phyloP scores from a whole-genome alignment of 2,329 filamentous ascomycete species.

The Taxawa tesnikishii region DNA sequence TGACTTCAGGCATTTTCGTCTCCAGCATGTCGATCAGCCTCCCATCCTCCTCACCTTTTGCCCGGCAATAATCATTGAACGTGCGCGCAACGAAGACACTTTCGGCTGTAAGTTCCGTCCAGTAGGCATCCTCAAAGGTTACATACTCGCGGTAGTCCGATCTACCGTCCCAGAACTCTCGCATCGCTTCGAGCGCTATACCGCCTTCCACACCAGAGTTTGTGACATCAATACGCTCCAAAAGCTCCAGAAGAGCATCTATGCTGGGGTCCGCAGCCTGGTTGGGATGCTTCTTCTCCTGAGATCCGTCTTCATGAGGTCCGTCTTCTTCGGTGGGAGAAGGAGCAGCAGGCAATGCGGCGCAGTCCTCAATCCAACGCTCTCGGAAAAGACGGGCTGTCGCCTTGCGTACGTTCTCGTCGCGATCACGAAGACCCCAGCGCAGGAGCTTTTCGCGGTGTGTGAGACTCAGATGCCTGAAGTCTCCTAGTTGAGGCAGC shows the following conservation, averaged over 20 bases:
- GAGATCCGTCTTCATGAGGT: constrained; percentile 41
- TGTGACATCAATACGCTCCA: constrained; percentile 88
- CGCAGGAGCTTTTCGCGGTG: constrained; percentile 92
- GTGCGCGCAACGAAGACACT: constrained; percentile 82
- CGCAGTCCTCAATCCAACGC: constrained; percentile 96
- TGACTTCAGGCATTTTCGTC: constrained; percentile 91
- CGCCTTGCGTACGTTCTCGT: constrained; percentile 87
- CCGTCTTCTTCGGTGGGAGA: constrained; percentile 39
- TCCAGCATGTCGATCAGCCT: constrained; percentile 69
- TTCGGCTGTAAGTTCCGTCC: constrained; percentile 72
- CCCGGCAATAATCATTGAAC: constrained; percentile 84
- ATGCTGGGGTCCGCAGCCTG: constrained; percentile 53
- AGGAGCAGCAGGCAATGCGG: constrained; percentile 49
- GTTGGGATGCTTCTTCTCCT: constrained; percentile 30
- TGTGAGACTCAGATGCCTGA: constrained; percentile 80
- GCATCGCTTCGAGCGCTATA: constrained; percentile 88
- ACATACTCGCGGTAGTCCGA: constrained; percentile 68
- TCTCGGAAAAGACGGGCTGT: constrained; percentile 83
- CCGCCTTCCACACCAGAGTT: constrained; percentile 84
- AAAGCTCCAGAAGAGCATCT: constrained; percentile 74
- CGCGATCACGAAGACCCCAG: constrained; percentile 88
- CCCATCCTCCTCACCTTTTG: constrained; percentile 37
- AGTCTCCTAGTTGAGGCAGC: constrained; percentile 81
- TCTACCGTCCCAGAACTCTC: constrained; percentile 87
- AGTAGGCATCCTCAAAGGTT: constrained; percentile 61